Conservation (phyloP, 2,329 filamentous ascomycete species). For the Laburnicola sp. region DNA sequence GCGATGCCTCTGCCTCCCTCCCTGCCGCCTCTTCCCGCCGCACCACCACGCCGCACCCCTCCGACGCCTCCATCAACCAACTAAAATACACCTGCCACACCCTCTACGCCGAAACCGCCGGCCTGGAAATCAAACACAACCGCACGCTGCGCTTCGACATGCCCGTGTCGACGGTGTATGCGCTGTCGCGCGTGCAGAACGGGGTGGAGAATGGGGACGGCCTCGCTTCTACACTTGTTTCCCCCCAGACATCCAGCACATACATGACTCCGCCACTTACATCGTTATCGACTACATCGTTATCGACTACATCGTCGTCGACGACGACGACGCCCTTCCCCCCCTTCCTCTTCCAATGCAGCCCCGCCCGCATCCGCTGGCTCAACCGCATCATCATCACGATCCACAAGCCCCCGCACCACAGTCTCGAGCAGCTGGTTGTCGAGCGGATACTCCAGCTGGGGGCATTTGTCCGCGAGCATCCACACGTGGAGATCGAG, state of each 20-base stretch:
- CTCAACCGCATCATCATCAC: neutral
- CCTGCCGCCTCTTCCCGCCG: too few species aligned
- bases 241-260: too few species aligned
- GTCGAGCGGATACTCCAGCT: neutral
- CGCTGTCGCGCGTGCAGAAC: conserved; percentile 1
- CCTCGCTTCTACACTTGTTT: too few species aligned
- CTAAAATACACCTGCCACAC: conserved; percentile 7
- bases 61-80: conserved; percentile 4
- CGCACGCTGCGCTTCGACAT: conserved; percentile 2
- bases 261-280: too few species aligned
- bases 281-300: too few species aligned
- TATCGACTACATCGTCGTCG: too few species aligned
- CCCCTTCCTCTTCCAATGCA: conserved; percentile 1
- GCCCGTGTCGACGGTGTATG: neutral
- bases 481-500: neutral
- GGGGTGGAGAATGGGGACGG: too few species aligned
- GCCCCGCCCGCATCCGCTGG: neutral
- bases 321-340: neutral
- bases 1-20: too few species aligned
- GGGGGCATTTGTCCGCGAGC: neutral
- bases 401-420: neutral
- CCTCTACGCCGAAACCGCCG: conserved; percentile 2
- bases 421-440: neutral
- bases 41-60: too few species aligned
- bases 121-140: conserved; percentile 4